Evolutionary conservation across 495 filamentous ascomycete species (phyloP).

Genomic region (Penicillium odoratum): DNA sequence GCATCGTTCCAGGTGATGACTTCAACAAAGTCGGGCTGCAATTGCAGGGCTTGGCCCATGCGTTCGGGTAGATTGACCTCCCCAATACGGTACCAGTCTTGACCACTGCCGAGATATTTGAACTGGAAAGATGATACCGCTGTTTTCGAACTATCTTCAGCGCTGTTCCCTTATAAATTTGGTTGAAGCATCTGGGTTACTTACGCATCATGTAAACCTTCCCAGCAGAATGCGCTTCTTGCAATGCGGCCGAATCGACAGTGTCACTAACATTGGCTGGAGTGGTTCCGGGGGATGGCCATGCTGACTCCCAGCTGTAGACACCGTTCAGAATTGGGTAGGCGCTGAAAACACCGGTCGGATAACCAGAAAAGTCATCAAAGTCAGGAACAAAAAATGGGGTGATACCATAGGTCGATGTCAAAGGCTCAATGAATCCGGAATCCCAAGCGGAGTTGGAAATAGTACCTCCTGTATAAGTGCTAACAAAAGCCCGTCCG

Average conservation of each 20-base stretch:
- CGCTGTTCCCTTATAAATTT: neutral
- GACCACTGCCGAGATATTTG: slow-evolving; percentile 35
- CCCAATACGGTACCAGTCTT: slow-evolving; percentile 44
- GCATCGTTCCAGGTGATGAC: slow-evolving; percentile 42
- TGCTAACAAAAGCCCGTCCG: slow-evolving; percentile 4
- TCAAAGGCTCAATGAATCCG: slow-evolving; percentile 8
- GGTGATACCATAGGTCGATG: slow-evolving; percentile 10
- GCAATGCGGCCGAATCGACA: slow-evolving; percentile 23
- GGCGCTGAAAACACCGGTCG: slow-evolving; percentile 20
- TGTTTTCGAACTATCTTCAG: neutral
- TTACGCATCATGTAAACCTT: slow-evolving; percentile 37
- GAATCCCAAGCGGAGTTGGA: slow-evolving; percentile 10
- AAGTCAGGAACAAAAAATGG: slow-evolving; percentile 24
- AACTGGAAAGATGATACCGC: slow-evolving; percentile 40
- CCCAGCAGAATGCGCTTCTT: slow-evolving; percentile 14
- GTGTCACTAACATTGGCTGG: slow-evolving; percentile 16
- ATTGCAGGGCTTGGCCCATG: slow-evolving; percentile 26
- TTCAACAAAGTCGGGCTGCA: slow-evolving; percentile 29
- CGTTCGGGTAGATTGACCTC: slow-evolving; percentile 37
- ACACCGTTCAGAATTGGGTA: slow-evolving; percentile 32
- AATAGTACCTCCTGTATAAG: slow-evolving; percentile 17
- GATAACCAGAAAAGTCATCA: slow-evolving; percentile 6
- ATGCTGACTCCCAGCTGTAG: slow-evolving; percentile 39
- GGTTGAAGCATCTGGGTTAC: neutral
- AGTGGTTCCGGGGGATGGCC: slow-evolving; percentile 23